phyloP scores from a whole-genome alignment of 2,329 filamentous ascomycete genomes.

The Colletotrichum eremochloae region DNA sequence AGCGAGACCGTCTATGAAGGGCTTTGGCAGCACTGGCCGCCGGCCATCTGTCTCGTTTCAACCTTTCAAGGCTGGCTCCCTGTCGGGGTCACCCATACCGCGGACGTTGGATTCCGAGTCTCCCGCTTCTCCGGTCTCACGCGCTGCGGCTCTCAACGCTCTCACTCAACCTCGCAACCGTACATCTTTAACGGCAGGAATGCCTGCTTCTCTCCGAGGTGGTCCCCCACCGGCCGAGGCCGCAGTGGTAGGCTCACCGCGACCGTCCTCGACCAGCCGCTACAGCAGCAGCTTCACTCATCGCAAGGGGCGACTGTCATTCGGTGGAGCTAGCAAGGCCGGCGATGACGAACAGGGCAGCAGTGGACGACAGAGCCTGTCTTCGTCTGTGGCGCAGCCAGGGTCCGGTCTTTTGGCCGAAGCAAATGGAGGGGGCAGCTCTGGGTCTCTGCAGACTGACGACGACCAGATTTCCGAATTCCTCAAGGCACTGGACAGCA shows the following conservation, averaged over 20 bases:
- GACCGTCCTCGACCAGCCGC: conserved; percentile 80
- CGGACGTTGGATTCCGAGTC: conserved; percentile 63
- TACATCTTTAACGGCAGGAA: conserved; percentile 80
- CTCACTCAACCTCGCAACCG: conserved; percentile 75
- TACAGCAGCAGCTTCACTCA: conserved; percentile 97
- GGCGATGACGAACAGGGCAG: conserved; percentile 80
- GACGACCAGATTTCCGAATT: conserved; percentile 96
- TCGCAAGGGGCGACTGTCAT: conserved; percentile 82
- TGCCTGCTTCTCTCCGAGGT: conserved; percentile 79
- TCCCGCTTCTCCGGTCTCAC: conserved; percentile 67
- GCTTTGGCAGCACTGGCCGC: conserved; percentile 69
- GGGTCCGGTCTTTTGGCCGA: conserved; percentile 85
- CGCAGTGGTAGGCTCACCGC: conserved; percentile 81
- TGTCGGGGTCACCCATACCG: conserved; percentile 86
- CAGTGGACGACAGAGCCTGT: conserved; percentile 83
- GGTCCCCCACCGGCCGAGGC: conserved; percentile 73
- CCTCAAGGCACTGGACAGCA: conserved; percentile 86
- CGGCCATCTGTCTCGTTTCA: conserved; percentile 91
- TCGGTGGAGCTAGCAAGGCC: conserved; percentile 76
- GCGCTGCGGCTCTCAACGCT: conserved; percentile 61
- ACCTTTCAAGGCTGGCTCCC: conserved; percentile 94
- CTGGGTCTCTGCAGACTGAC: conserved; percentile 79
- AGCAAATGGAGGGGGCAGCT: conserved; percentile 73
- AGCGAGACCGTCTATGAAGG: conserved; percentile 55
- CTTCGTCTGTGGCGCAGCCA: conserved; percentile 78